Percentiles rank a stretch among this genome's conserved stretches.
Conservation (phyloP, 768 basidiomycete genomes). For the Amanita exitialis region DNA sequence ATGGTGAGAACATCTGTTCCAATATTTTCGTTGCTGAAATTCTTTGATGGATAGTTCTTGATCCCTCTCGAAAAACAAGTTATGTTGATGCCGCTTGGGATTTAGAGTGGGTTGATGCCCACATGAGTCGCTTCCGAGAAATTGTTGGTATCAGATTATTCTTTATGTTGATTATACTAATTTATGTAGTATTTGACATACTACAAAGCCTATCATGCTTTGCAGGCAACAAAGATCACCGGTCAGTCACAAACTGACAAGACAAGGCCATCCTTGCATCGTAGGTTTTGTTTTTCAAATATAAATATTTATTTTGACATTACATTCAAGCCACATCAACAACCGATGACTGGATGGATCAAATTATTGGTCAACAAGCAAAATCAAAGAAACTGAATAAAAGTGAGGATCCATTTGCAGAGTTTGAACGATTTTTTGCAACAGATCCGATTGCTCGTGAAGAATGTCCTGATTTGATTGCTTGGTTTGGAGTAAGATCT, state of each 20-base stretch:
- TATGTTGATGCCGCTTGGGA: too few relatives aligned
- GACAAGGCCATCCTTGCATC: too few relatives aligned
- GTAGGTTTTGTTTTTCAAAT: too few relatives aligned
- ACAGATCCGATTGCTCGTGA: background rate
- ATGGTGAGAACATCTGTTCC: background rate
- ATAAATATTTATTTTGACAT: too few relatives aligned
- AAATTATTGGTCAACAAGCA: background rate
- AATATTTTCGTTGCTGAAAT: background rate
- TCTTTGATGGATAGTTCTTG: conserved; percentile 3
- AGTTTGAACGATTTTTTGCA: conserved; percentile 1
- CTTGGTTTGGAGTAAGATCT: conserved; percentile 8
- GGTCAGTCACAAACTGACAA: too few relatives aligned
- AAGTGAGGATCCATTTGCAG: conserved; percentile 1
- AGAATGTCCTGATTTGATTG: conserved; percentile 5
- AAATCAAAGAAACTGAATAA: background rate
- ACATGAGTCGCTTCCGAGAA: too few relatives aligned
- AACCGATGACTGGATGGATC: conserved; percentile 4
- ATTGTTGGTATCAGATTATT: too few relatives aligned
- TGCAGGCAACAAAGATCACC: too few relatives aligned
- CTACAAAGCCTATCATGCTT: too few relatives aligned
- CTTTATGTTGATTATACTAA: too few relatives aligned
- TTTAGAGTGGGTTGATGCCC: too few relatives aligned
- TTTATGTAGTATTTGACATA: too few relatives aligned
- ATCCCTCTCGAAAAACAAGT: conserved; percentile 8
- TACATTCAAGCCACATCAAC: background rate